phyloP scores from a whole-genome alignment of 2,329 filamentous ascomycete species.

The Colletotrichum camelliae region DNA sequence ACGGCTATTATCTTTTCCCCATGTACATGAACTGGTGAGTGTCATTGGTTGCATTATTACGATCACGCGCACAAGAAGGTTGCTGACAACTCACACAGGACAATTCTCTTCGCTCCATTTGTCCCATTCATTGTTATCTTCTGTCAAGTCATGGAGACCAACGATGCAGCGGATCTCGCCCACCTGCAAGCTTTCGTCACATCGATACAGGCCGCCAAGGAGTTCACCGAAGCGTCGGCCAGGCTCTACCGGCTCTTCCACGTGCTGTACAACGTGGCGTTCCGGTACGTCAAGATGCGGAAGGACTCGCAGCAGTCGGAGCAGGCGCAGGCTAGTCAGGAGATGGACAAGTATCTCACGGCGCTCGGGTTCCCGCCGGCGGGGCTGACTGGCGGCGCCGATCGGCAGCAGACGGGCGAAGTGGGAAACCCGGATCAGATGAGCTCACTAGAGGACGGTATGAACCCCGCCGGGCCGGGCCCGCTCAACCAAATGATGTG shows the following conservation, averaged over 20 bases:
- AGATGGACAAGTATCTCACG: constrained; percentile 57
- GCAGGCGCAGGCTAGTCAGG: constrained; percentile 36
- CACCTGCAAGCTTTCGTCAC: constrained; percentile 56
- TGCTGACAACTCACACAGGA: constrained; percentile 32
- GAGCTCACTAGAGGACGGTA: not conserved
- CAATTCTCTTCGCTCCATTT: constrained; percentile 55
- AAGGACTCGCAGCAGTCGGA: constrained; percentile 29
- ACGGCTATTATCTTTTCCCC: constrained; percentile 41
- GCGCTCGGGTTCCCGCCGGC: constrained; percentile 50
- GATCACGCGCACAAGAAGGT: not conserved
- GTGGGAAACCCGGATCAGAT: not conserved
- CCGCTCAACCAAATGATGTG: constrained; percentile 33
- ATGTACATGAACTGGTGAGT: constrained; percentile 49
- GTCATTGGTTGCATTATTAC: not conserved
- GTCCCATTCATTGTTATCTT: constrained; percentile 60
- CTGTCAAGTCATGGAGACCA: constrained; percentile 54
- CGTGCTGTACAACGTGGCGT: constrained; percentile 62
- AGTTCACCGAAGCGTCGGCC: constrained; percentile 51
- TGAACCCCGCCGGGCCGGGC: constrained; percentile 10
- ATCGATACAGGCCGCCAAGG: constrained; percentile 54
- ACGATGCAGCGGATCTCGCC: constrained; percentile 41
- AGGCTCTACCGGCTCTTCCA: constrained; percentile 64
- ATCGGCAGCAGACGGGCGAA: constrained; percentile 10
- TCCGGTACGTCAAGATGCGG: constrained; percentile 63
- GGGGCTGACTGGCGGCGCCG: not conserved